Evolutionary conservation across 1,284 basidiomycete genomes (phyloP).

Genomic region (Gastroboletus turbinatus): DNA sequence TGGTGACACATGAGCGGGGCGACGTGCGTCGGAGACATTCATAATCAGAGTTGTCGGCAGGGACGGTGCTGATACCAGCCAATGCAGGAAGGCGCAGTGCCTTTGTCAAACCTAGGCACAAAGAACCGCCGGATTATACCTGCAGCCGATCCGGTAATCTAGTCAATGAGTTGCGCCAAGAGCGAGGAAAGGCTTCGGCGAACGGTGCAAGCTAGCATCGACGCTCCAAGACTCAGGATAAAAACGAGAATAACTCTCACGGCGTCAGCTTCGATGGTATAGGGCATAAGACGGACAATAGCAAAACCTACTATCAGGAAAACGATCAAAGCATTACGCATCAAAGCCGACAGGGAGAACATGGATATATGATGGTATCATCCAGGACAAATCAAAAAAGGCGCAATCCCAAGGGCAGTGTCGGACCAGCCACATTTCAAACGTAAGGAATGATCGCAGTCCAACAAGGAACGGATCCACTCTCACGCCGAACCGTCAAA

Average conservation of each 20-base stretch:
- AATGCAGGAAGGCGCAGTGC: not conserved
- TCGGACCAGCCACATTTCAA: not conserved
- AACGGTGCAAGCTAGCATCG: not conserved
- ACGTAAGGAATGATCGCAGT: not conserved
- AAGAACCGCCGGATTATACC: not conserved
- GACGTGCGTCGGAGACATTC: not conserved
- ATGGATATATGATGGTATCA: not conserved
- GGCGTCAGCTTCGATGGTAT: too few relatives aligned
- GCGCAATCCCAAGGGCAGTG: not conserved
- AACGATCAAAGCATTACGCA: not conserved
- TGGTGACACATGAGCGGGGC: not conserved
- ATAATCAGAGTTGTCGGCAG: not conserved
- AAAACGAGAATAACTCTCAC: not conserved
- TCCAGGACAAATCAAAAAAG: not conserved
- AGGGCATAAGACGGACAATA: not conserved
- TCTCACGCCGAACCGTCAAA: constrained; percentile 17
- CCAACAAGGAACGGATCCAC: not conserved
- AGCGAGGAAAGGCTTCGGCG: not conserved
- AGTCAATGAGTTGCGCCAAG: not conserved
- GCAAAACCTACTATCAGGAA: not conserved
- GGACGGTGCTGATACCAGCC: not conserved
- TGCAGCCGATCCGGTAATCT: not conserved
- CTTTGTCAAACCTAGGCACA: not conserved
- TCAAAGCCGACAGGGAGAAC: not conserved
- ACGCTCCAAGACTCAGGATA: not conserved